These are phyloP conservation scores for Epichloe brachyelytri DNA, from an alignment of 2,329 filamentous ascomycete species.

Conservation along the genomic window DNA sequence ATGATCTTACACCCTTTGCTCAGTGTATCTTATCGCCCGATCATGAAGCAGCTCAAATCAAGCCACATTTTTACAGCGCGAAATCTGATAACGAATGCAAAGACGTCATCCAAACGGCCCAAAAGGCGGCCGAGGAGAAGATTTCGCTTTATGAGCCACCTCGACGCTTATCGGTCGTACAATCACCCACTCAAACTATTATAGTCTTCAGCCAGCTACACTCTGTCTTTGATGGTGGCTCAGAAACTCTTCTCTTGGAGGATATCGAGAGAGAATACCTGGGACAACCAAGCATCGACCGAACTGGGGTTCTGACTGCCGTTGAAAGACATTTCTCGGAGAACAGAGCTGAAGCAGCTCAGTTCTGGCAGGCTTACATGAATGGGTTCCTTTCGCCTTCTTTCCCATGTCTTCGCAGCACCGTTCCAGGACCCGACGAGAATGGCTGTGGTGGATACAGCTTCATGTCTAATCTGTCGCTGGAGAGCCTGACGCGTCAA, in stretches of 20 bases:
- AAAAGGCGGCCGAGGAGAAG: slow-evolving; percentile 3
- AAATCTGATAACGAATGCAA: slow-evolving; percentile 6
- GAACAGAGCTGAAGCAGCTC: slow-evolving; percentile 7
- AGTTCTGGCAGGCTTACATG: slow-evolving; percentile 4
- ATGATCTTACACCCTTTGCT: slow-evolving; percentile 21
- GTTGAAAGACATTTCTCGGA: slow-evolving; percentile 8
- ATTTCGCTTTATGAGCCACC: neutral
- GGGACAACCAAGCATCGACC: slow-evolving; percentile 4
- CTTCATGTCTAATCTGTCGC: slow-evolving; percentile 6
- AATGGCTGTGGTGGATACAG: slow-evolving; percentile 5
- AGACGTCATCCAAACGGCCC: slow-evolving; percentile 5
- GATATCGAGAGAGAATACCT: slow-evolving; percentile 15
- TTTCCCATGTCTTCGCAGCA: neutral
- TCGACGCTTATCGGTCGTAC: neutral
- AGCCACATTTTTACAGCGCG: neutral
- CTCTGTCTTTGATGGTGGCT: slow-evolving; percentile 24
- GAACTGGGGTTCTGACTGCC: slow-evolving; percentile 7
- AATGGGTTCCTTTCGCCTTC: slow-evolving; percentile 11
- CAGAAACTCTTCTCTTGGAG: slow-evolving; percentile 18
- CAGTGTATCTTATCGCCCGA: slow-evolving; percentile 16
- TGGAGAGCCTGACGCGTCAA: slow-evolving; percentile 6
- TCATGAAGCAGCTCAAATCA: slow-evolving; percentile 3
- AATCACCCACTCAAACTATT: neutral
- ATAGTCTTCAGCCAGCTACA: slow-evolving; percentile 23
- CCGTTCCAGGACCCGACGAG: neutral